phyloP scores from a whole-genome alignment of 257 asterid genomes.

The Parsonsia alboflavescens region DNA sequence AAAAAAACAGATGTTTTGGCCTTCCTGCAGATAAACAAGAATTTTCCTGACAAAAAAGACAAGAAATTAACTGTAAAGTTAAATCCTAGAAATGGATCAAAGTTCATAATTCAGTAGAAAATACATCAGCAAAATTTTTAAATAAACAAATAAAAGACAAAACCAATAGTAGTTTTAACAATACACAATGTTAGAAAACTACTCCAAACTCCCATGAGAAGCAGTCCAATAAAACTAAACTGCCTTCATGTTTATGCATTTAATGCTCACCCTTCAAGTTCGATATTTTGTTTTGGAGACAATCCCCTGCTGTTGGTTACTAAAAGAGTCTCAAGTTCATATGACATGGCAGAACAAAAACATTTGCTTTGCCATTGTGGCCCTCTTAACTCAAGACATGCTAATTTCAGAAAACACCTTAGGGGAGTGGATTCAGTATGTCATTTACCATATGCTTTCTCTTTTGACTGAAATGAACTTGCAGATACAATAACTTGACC shows the following conservation, averaged over 20 bases:
- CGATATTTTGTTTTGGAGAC: neutral
- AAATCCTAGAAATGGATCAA: conserved; percentile 3
- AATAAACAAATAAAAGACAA: neutral
- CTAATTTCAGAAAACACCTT: neutral
- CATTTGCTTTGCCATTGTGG: neutral
- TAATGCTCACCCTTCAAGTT: neutral
- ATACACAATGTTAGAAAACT: too few species aligned
- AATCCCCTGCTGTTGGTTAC: neutral
- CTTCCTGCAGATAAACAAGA: conserved; percentile 76
- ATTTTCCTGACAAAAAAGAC: conserved; percentile 58
- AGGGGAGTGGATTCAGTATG: neutral
- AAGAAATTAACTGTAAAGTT: neutral
- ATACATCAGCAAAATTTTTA: neutral
- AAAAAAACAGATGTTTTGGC: conserved; percentile 90
- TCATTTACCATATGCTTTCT: neutral
- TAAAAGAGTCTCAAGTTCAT: neutral
- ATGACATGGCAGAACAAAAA: neutral
- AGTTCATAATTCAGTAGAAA: neutral
- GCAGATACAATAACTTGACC: neutral
- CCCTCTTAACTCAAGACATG: neutral
- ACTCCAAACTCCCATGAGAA: neutral
- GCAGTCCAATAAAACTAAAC: neutral
- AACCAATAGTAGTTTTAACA: neutral
- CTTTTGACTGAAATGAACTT: neutral
- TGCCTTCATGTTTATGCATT: neutral